These are phyloP conservation scores for Peronosclerospora sorghi DNA, from an alignment of 352 stramenopile species.

Conservation along the genomic window DNA sequence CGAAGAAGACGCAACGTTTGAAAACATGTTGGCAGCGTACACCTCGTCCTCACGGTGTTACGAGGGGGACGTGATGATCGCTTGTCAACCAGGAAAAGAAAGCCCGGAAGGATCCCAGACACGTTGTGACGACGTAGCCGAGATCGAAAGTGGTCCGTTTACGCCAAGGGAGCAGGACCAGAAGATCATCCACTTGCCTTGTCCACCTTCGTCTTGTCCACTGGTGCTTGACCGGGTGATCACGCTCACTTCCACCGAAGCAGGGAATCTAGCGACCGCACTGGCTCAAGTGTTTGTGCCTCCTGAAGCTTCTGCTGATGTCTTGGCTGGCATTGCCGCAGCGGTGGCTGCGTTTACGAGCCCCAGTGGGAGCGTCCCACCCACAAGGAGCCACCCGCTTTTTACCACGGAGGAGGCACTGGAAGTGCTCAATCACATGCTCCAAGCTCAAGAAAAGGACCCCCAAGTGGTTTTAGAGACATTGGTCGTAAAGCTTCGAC, in stretches of 20 bases:
- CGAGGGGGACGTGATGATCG: conserved; percentile 50
- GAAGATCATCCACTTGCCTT: no score
- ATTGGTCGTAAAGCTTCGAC: conserved; percentile 13
- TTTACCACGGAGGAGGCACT: conserved; percentile 38
- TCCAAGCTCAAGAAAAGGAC: conserved; percentile 13
- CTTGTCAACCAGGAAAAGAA: conserved; percentile 37
- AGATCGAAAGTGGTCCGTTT: conserved; percentile 55
- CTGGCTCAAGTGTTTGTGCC: conserved; percentile 48
- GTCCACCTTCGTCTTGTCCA: conserved; percentile 16
- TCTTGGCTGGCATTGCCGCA: conserved; percentile 42
- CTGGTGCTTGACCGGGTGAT: conserved; percentile 37
- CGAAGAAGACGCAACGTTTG: conserved; percentile 52
- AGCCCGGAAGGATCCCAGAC: conserved; percentile 44
- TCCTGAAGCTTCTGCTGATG: conserved; percentile 23
- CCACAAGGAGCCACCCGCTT: conserved; percentile 20
- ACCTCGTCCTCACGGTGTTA: conserved; percentile 29
- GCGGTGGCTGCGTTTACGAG: conserved; percentile 47
- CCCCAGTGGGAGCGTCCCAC: conserved; percentile 26
- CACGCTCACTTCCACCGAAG: conserved; percentile 42
- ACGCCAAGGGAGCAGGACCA: conserved; percentile 35
- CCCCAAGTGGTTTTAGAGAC: conserved; percentile 21
- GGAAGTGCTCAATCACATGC: conserved; percentile 20
- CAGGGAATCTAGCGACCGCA: conserved; percentile 32
- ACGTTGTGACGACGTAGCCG: conserved; percentile 64
- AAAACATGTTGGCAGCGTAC: conserved; percentile 45